Evolutionary conservation across 2,329 filamentous ascomycete genomes (phyloP).

Genomic region (Neofusicoccum cordaticola): DNA sequence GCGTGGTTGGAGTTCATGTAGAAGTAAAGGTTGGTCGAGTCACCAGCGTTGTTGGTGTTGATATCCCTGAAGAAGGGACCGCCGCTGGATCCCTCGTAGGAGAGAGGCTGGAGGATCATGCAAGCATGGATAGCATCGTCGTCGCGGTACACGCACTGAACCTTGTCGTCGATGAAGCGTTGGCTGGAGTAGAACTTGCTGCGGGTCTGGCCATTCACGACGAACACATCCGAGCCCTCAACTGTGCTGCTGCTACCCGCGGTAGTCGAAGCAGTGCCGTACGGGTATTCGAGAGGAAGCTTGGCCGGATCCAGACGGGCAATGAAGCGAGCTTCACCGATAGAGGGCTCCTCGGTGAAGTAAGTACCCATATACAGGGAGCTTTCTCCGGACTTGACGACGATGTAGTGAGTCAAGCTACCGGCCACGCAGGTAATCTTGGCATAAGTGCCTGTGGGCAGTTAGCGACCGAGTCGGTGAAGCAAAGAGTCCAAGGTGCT

Average conservation of each 20-base stretch:
- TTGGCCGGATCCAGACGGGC: constrained; percentile 54
- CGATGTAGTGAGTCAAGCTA: constrained; percentile 63
- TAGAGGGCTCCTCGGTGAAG: constrained; percentile 47
- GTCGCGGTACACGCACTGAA: constrained; percentile 59
- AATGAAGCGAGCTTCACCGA: constrained; percentile 61
- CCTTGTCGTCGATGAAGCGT: constrained; percentile 66
- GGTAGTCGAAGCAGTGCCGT: constrained; percentile 53
- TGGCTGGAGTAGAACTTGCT: constrained; percentile 69
- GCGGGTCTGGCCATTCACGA: constrained; percentile 61
- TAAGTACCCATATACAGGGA: constrained; percentile 57
- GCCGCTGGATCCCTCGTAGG: constrained; percentile 62
- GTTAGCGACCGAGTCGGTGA: not conserved
- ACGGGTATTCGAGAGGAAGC: constrained; percentile 37
- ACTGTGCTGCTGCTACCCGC: constrained; percentile 49
- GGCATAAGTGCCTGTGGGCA: constrained; percentile 44
- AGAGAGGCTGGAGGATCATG: constrained; percentile 51
- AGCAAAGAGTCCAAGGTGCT: constrained; percentile 1
- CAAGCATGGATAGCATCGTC: constrained; percentile 54
- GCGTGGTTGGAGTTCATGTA: constrained; percentile 58
- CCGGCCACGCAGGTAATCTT: constrained; percentile 60
- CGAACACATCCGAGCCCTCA: constrained; percentile 53
- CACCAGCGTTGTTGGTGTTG: constrained; percentile 62
- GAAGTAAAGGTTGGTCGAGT: constrained; percentile 59
- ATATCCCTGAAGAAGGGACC: constrained; percentile 65
- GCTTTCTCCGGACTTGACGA: constrained; percentile 58